Evolutionary conservation across 2,329 filamentous ascomycete genomes (phyloP).

Genomic region (Xylariaceae sp.): DNA sequence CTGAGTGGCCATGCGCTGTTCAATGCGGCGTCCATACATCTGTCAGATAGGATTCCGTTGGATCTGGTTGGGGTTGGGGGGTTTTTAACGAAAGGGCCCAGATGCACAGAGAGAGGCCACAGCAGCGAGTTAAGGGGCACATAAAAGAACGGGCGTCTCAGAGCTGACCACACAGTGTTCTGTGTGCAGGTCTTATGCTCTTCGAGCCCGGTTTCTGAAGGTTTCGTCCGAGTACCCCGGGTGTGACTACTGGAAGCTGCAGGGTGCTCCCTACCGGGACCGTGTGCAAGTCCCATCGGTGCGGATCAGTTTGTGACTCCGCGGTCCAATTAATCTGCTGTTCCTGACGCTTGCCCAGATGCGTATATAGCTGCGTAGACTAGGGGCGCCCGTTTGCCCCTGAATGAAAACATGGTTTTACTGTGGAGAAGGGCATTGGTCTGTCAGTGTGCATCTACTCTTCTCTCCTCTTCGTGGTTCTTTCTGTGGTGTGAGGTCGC

Average conservation of each 20-base stretch:
- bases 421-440: neutral
- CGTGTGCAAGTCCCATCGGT: conserved; percentile 18
- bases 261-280: conserved; percentile 4
- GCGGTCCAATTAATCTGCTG: conserved; percentile 26
- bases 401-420: conserved; percentile 8
- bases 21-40: too few relatives aligned
- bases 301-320: conserved; percentile 21
- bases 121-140: neutral
- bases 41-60: too few relatives aligned
- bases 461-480: too few relatives aligned
- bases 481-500: too few relatives aligned
- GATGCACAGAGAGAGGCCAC: neutral
- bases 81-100: too few relatives aligned
- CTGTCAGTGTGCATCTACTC: too few relatives aligned
- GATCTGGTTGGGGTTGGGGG: too few relatives aligned
- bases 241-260: conserved; percentile 4
- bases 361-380: conserved; percentile 9
- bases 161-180: conserved; percentile 7
- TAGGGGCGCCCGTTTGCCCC: conserved; percentile 8
- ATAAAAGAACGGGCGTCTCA: conserved; percentile 10
- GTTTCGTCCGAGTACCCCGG: neutral
- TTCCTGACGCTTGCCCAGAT: conserved; percentile 29
- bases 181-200: neutral
- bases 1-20: too few relatives aligned
- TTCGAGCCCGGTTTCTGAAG: neutral